These are phyloP conservation scores for Pyricularia sp. DNA, from an alignment of 2,329 filamentous ascomycete genomes.

Conservation along the genomic window DNA sequence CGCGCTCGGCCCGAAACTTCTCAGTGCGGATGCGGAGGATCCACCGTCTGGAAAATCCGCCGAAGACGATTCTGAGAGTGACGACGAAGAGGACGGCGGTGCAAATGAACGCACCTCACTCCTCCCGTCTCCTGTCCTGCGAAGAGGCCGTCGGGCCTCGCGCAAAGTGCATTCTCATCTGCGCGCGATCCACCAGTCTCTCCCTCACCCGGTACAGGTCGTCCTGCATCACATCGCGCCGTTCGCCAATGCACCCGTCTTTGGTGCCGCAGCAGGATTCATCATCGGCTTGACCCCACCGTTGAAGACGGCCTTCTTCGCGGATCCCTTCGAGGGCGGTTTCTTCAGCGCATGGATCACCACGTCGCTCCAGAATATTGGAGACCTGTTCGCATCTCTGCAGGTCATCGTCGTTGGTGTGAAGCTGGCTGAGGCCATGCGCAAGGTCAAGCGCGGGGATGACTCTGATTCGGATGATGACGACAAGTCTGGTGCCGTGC, in stretches of 20 bases:
- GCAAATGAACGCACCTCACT: neutral
- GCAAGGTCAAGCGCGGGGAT: conserved; percentile 25
- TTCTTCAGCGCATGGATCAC: conserved; percentile 61
- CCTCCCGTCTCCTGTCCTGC: conserved; percentile 5
- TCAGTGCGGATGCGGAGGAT: conserved; percentile 30
- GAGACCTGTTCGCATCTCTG: conserved; percentile 52
- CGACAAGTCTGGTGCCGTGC: conserved; percentile 28
- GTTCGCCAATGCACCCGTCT: conserved; percentile 52
- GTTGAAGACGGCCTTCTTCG: conserved; percentile 55
- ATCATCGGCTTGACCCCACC: conserved; percentile 50
- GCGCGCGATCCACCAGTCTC: neutral
- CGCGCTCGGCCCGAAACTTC: conserved; percentile 48
- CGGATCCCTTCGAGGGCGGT: conserved; percentile 44
- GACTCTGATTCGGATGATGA: conserved; percentile 10
- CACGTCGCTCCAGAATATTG: conserved; percentile 49
- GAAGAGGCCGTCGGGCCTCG: neutral
- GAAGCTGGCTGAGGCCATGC: conserved; percentile 47
- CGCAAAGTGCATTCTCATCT: neutral
- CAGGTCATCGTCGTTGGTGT: conserved; percentile 59
- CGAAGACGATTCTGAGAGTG: conserved; percentile 6
- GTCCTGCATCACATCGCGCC: neutral
- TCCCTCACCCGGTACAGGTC: neutral
- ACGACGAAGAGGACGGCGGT: conserved; percentile 3
- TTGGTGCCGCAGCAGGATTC: conserved; percentile 49
- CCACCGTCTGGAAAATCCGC: conserved; percentile 20